phyloP scores from a whole-genome alignment of 441 rosid genomes.

The Theobroma grandiflorum region DNA sequence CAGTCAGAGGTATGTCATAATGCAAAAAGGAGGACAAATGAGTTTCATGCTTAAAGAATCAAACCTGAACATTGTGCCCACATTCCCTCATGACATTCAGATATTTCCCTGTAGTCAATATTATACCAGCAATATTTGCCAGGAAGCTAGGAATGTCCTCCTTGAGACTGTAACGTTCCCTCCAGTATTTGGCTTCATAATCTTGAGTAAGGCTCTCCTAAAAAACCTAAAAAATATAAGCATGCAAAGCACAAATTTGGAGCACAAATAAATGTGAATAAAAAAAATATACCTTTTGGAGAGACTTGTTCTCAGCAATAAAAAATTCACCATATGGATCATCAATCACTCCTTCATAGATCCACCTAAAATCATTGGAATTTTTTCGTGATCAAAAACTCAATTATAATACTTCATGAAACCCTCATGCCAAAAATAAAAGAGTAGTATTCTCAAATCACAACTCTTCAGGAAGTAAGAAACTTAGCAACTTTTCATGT shows the following conservation, averaged over 20 bases:
- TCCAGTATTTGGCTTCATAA: slow-evolving; percentile 87
- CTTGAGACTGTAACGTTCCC: slow-evolving; percentile 87
- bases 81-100: slow-evolving; percentile 99
- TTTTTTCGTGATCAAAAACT: slow-evolving; percentile 32
- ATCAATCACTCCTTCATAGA: slow-evolving; percentile 96
- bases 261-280: slow-evolving; percentile 9
- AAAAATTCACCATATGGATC: slow-evolving; percentile 99
- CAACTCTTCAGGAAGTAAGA: slow-evolving; percentile 3
- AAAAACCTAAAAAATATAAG: slow-evolving; percentile 40
- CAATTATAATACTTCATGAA: slow-evolving; percentile 11
- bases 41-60: slow-evolving; percentile 19
- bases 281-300: slow-evolving; percentile 71
- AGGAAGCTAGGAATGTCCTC: slow-evolving; percentile 97
- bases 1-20: slow-evolving; percentile 31
- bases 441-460: slow-evolving; percentile 8
- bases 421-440: not conserved
- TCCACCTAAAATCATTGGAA: slow-evolving; percentile 72
- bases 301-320: slow-evolving; percentile 87
- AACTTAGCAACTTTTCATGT: not conserved
- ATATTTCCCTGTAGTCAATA: slow-evolving; percentile 96
- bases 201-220: slow-evolving; percentile 97
- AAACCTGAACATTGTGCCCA: slow-evolving; percentile 95
- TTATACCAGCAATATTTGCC: slow-evolving; percentile 87
- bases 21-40: slow-evolving; percentile 23
- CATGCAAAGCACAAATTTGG: slow-evolving; percentile 32